Conservation (phyloP, 108 stramenopile genomes). For the Skeletonema marinoi region DNA sequence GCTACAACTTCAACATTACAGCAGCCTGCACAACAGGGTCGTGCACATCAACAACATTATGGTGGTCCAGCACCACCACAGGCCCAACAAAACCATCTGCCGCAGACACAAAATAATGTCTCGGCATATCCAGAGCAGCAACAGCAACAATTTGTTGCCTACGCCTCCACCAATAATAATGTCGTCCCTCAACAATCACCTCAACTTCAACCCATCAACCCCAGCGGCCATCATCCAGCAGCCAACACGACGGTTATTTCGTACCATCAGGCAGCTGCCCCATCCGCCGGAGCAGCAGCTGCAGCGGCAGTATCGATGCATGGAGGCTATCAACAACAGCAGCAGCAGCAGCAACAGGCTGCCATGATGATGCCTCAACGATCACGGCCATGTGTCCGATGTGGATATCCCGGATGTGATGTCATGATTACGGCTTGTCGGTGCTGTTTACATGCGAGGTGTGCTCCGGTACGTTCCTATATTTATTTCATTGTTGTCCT, state of each 20-base stretch:
- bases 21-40: too few species aligned
- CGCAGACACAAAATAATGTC: neutral
- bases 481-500: neutral
- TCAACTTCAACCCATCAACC: neutral
- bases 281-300: neutral
- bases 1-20: too few species aligned
- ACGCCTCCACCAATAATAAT: too few species aligned
- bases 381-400: constrained; percentile 44
- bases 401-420: constrained; percentile 74
- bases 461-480: constrained; percentile 35
- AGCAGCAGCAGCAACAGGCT: neutral
- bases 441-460: constrained; percentile 61
- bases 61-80: too few species aligned
- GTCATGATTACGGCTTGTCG: constrained; percentile 57
- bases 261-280: neutral
- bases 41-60: neutral
- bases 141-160: neutral
- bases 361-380: neutral
- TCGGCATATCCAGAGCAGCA: neutral
- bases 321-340: neutral
- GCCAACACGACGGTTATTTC: too few species aligned
- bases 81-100: too few species aligned
- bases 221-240: neutral
- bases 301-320: neutral
- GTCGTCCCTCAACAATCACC: neutral